Percentiles rank a stretch among this genome's conserved stretches.
phyloP scores from a whole-genome alignment of 768 basidiomycete genomes.

The Agaricus sinodeliciosus region DNA sequence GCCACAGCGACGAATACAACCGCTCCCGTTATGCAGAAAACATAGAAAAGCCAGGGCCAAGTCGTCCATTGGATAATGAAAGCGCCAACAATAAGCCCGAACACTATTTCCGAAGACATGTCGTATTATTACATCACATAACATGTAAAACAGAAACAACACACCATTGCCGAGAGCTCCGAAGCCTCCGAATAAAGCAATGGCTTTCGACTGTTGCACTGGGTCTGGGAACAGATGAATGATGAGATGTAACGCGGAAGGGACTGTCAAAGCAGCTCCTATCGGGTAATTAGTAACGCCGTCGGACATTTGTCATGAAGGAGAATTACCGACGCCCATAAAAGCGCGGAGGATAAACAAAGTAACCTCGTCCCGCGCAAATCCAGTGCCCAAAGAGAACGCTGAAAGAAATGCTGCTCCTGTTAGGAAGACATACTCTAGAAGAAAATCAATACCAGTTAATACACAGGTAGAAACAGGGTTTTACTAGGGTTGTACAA shows the following conservation, averaged over 20 bases:
- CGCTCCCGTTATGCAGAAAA: constrained; percentile 6
- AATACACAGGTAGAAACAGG: background rate
- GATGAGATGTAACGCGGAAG: constrained; percentile 38
- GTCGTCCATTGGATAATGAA: constrained; percentile 28
- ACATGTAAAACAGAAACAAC: background rate
- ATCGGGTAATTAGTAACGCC: background rate
- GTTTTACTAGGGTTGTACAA: background rate
- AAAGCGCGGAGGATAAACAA: constrained; percentile 43
- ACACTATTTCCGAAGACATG: constrained; percentile 15
- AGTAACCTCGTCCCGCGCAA: constrained; percentile 31
- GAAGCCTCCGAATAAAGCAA: constrained; percentile 36
- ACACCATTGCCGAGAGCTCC: constrained; percentile 39
- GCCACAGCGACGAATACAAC: constrained; percentile 20
- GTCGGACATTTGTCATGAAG: no score
- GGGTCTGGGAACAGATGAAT: constrained; percentile 41
- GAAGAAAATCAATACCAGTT: no score
- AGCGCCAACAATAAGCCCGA: constrained; percentile 34
- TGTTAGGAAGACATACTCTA: background rate
- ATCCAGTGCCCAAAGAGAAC: constrained; percentile 36
- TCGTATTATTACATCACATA: background rate
- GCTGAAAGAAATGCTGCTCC: constrained; percentile 24
- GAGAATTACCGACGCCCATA: constrained; percentile 32
- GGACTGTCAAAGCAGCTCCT: constrained; percentile 39
- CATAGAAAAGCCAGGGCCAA: constrained; percentile 45
- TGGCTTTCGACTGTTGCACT: constrained; percentile 34